Base-by-base conservation (phyloP, 2,329 filamentous ascomycete genomes). In the Penicillium capsulatum region DNA sequence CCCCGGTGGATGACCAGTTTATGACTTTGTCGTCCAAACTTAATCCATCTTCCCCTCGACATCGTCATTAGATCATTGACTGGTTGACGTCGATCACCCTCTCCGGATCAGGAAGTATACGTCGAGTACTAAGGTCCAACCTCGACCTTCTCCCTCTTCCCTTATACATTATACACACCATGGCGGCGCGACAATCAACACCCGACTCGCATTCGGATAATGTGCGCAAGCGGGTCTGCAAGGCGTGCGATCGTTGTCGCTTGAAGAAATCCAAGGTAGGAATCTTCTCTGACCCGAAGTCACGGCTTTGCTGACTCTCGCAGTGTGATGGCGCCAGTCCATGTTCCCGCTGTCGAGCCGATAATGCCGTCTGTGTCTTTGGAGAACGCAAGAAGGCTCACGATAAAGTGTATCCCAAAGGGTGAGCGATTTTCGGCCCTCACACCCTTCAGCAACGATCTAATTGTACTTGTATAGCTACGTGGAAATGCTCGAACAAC, bases 401-500 rank as follows among this genome's bases (percentile, higher is more conserved):
- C 53, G 79, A 83, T 62, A 82, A 81, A 61, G 74, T 81, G 32
- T 81, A 82, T 59, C 79, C 79, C n/a, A 83, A 81, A 66, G 79
- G 79, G 74, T 82, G 62, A 65, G 72, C 60, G 6, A 14, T n/a
- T n/a, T n/a, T n/a, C n/a, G n/a, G n/a, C n/a, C n/a, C n/a, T n/a
- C n/a, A n/a, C n/a, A n/a, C n/a, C n/a, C n/a, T n/a, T n/a, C n/a
- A n/a, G n/a, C n/a, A n/a, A n/a, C n/a, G n/a, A n/a, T n/a, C n/a
- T n/a, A n/a, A n/a, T n/a, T 28, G 37, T 46, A 24, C 40, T 26
- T n/a, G 16, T 24, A 7, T 24, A 80, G 77, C 48, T 80, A 80
- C 46, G 78, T 82, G 19, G 79, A 83, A 60, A 80, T 81, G 77
- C 72, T 83, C 34, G 79, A 83, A 55, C 77, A 80, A 54, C 79